Evolutionary conservation across 495 filamentous ascomycete genomes (phyloP), one percentile per base, ranked within the genome.

Genomic region (Sporormia fimetaria): DNA sequence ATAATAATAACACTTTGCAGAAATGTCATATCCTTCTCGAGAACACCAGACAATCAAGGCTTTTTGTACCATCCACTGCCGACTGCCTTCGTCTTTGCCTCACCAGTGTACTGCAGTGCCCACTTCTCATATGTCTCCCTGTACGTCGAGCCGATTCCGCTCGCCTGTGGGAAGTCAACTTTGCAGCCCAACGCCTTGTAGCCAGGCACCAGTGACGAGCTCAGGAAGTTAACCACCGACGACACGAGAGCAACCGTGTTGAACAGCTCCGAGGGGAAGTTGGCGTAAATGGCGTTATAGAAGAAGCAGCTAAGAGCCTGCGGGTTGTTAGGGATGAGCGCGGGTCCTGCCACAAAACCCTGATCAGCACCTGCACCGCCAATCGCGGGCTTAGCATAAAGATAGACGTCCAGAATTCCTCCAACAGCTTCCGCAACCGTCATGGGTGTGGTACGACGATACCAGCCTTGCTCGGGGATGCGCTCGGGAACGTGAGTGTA

Each of bases 401-500:
- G 36, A 18, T 40, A 40, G 4, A 40, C 36, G 23, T 40, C 36
- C 4, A 40, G 23, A 29, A 42, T 42, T 11, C 39, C 39, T 6
- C 7, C 39, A 23, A 42, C 30, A 20, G 27, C 39, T 24, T 42
- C 39, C 8, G 17, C 6, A 12, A 42, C 14, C 11, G 30, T 33
- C 39, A 42, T 42, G 6, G 39, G 39, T 5, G 26, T 33, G 7
- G 27, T 29, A n/a, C 39, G 26, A 23, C 39, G 39, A 21, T 42
- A 42, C 39, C 39, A 42, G 26, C 28, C 28, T 24, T 37, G 34
- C 20, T 32, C 26, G 6, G 39, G 39, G 20, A 42, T 42, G 26
- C 30, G 39, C 16, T 42, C 39, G 39, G 39, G 39, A 9, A 40
- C 36, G 15, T 40, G 36, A 12, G 30, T 42, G 39, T 42, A 42